Evolutionary conservation across 495 filamentous ascomycete genomes (phyloP), one percentile per base, ranked within the genome.

Genomic region (Venustampulla echinocandica): DNA sequence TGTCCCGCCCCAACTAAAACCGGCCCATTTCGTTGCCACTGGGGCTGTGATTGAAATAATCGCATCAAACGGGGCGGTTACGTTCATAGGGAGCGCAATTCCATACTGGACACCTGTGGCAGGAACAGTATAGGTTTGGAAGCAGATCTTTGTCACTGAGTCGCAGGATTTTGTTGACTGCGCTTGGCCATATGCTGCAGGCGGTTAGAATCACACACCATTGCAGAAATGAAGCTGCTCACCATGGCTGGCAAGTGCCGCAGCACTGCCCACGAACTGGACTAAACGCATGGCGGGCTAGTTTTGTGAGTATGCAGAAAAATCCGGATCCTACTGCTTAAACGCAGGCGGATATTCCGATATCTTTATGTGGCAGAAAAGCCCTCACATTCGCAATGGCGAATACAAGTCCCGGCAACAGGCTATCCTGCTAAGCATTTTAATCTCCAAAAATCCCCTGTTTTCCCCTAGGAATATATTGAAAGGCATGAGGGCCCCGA

Each of bases 1-100:
- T 43, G 61, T 67, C 7, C 72, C 72, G 17, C 66, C 72, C 70
- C 68, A 74, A 1, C 65, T 66, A 13, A 76, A 30, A 4, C 62
- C 69, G 0, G 62, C 65, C 72, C 72, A 76, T 17, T 65, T 69
- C 2, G 62, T 61, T 10, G 52, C 30, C 19, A 59, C 50, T 4
- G 62, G 56, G 10, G 69, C 69, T 15, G 68, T 60, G 14, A 76
- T 56, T 49, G 69, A 67, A 41, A 76, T 48, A 3, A 73, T 61
- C n/a, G 69, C 47, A 44, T 74, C 70, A 39, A 68, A 74, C 1
- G 70, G 64, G 0, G 61, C 65, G 14, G 65, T 28, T 3, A 57
- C 32, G 4, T 64, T 65, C 11, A 61, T 61, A 5, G 72, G 71
- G 14, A 74, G 69, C n/a, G 72, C 71, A 25, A 76, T 63, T 5